These are phyloP conservation scores for Colletotrichum gigasporum DNA, from an alignment of 2,329 filamentous ascomycete genomes.

Conservation along the genomic window DNA sequence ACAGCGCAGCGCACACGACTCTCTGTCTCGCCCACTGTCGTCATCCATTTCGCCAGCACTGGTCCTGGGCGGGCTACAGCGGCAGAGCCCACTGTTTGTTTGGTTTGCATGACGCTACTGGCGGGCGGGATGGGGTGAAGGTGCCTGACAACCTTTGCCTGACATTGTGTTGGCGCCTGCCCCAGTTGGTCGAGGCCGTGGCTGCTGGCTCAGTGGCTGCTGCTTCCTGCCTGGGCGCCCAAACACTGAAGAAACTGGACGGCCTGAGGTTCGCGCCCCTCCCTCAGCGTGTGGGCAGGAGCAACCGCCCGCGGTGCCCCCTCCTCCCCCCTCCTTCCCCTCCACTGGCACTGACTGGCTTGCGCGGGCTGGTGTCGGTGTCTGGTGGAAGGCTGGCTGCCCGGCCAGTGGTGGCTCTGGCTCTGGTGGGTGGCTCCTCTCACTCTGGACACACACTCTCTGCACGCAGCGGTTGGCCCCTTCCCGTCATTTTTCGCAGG, in stretches of 20 bases:
- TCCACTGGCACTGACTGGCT: neutral
- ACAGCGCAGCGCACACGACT: conserved; percentile 13
- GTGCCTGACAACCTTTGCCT: too few relatives aligned
- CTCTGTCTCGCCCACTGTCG: neutral
- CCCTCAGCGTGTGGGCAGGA: neutral
- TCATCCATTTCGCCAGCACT: neutral
- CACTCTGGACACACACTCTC: neutral
- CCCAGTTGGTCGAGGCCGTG: too few relatives aligned
- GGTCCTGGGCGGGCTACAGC: neutral
- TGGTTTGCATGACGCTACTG: conserved; percentile 4
- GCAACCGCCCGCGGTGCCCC: neutral
- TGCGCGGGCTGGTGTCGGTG: neutral
- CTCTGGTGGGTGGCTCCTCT: too few relatives aligned
- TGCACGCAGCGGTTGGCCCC: conserved; percentile 23
- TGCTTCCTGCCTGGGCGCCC: too few relatives aligned
- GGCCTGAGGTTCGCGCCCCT: too few relatives aligned
- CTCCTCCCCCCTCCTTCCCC: neutral
- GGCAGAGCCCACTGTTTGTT: conserved; percentile 17
- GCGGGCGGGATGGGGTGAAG: neutral
- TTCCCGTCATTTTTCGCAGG: conserved; percentile 40
- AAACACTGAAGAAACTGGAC: too few relatives aligned
- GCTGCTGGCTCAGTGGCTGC: too few relatives aligned
- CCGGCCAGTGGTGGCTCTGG: too few relatives aligned
- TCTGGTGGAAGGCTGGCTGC: too few relatives aligned
- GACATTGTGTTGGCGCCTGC: too few relatives aligned